phyloP scores from a whole-genome alignment of 176 grass and related monocot species.

The Oryza rufipogon region DNA sequence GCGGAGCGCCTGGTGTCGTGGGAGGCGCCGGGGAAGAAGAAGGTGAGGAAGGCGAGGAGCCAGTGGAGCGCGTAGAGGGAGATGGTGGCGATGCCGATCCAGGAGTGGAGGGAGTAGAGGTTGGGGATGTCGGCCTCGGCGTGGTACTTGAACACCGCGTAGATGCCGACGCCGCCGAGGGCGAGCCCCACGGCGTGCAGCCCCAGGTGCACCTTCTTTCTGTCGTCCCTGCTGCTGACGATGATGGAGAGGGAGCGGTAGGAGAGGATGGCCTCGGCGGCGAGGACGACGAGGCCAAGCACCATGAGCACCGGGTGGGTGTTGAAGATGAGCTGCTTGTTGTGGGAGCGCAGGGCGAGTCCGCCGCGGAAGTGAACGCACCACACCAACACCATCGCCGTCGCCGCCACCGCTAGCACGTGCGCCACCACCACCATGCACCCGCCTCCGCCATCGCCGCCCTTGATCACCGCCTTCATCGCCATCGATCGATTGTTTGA shows the following conservation, averaged over 20 bases:
- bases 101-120: slow-evolving; percentile 89
- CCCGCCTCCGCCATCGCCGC: background rate
- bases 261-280: slow-evolving; percentile 70
- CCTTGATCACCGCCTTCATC: too few relatives aligned
- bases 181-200: slow-evolving; percentile 64
- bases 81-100: slow-evolving; percentile 65
- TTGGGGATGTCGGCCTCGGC: slow-evolving; percentile 63
- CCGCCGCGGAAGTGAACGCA: slow-evolving; percentile 76
- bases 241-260: slow-evolving; percentile 51
- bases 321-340: slow-evolving; percentile 88
- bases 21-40: slow-evolving; percentile 68
- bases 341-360: slow-evolving; percentile 49
- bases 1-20: slow-evolving; percentile 18
- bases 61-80: slow-evolving; percentile 74
- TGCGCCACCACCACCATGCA: slow-evolving; percentile 44
- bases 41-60: slow-evolving; percentile 63
- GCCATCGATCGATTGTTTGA: too few relatives aligned
- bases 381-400: slow-evolving; percentile 78
- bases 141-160: slow-evolving; percentile 82
- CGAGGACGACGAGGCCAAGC: slow-evolving; percentile 69
- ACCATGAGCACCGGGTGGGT: slow-evolving; percentile 84
- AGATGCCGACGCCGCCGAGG: slow-evolving; percentile 52
- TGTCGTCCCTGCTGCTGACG: slow-evolving; percentile 29
- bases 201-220: slow-evolving; percentile 68
- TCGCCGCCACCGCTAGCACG: slow-evolving; percentile 47